Percentiles rank a stretch among this genome's conserved stretches.
Conservation (phyloP, 2,329 filamentous ascomycete species). For the Aspergillus ochraceoroseus region DNA sequence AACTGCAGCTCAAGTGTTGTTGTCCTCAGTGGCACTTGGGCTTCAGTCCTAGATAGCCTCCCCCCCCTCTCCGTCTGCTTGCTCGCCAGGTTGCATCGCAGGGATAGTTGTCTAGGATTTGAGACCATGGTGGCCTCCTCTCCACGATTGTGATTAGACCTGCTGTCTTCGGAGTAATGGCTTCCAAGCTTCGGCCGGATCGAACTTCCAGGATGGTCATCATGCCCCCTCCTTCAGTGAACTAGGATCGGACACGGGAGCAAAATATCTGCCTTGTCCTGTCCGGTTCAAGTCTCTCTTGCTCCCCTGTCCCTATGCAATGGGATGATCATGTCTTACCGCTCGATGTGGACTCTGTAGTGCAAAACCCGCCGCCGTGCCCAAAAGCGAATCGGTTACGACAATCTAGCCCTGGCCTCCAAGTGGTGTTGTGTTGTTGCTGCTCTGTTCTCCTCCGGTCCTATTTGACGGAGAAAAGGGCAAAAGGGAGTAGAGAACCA, state of each 20-base stretch:
- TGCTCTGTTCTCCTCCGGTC: slow-evolving; percentile 14
- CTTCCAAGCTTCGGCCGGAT: no score
- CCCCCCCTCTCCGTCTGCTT: not conserved
- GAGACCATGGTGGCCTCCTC: slow-evolving; percentile 6
- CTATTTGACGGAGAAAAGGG: slow-evolving; percentile 1
- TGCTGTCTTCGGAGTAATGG: slow-evolving; percentile 15
- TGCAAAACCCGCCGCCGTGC: slow-evolving; percentile 22
- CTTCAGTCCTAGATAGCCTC: not conserved
- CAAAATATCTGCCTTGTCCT: not conserved
- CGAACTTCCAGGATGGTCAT: not conserved
- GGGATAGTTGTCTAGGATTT: not conserved
- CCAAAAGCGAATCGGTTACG: slow-evolving; percentile 3
- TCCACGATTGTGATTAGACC: no score
- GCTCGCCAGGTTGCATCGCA: slow-evolving; percentile 1
- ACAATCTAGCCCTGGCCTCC: no score
- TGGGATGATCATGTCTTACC: slow-evolving; percentile 7
- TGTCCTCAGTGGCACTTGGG: slow-evolving; percentile 1
- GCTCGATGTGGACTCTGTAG: slow-evolving; percentile 10
- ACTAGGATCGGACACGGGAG: not conserved
- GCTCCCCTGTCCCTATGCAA: no score
- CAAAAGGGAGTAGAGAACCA: slow-evolving; percentile 22
- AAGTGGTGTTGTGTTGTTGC: slow-evolving; percentile 6
- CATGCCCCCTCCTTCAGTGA: not conserved
- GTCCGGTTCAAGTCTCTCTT: slow-evolving; percentile 14
- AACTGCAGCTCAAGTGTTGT: slow-evolving; percentile 8